Base-by-base conservation (phyloP, 768 basidiomycete genomes). In the Harrya chromipes region DNA sequence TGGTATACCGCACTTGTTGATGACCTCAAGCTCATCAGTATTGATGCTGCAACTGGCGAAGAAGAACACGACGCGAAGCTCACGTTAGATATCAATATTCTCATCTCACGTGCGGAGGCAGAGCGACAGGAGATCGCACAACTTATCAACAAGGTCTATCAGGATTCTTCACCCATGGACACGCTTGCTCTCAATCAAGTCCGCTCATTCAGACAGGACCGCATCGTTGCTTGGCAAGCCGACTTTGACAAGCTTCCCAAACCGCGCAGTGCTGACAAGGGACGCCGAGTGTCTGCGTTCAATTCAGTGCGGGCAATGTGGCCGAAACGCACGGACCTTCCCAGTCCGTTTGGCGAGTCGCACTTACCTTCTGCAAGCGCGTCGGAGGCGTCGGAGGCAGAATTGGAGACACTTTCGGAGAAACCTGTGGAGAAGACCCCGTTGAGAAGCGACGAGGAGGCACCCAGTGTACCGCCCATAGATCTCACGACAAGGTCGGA, bases 201-300 rank as follows among this genome's bases (percentile, higher is more conserved):
- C 6, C 84, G 94, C 41, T 83, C 88, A 1, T 84, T 84, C 52
- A 78, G 94, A 40, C 95, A 97, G 71, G 92, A 95, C 59, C 87
- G 87, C 65, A 91, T 95, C 40, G 91, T 95, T 14, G 90, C 88
- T n/a, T 97, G 94, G 90, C 94, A 99, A 67, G 81, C 81, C 53
- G 93, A 97, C 63, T 93, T 95, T 57, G 88, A 92, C 58, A 81
- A 83, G 44, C 75, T 97, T 24, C 86, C 87, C 7, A 90, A 87
- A 61, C 84, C 78, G 47, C 85, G 81, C 54, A 74, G 77, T 63
- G 59, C 50, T 19, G 84, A 83, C 48, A 79, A 75, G 56, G 70
- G 71, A 33, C 81, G 81, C 47, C 74, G 80, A 53, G 62, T 75
- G 5, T 85, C 87, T 19, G 76, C 84, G 0, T 87, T 91, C 56